Percentiles rank a stretch among this genome's conserved stretches.
phyloP scores from a whole-genome alignment of 2,329 filamentous ascomycete genomes.

The Penicillium digitatum region DNA sequence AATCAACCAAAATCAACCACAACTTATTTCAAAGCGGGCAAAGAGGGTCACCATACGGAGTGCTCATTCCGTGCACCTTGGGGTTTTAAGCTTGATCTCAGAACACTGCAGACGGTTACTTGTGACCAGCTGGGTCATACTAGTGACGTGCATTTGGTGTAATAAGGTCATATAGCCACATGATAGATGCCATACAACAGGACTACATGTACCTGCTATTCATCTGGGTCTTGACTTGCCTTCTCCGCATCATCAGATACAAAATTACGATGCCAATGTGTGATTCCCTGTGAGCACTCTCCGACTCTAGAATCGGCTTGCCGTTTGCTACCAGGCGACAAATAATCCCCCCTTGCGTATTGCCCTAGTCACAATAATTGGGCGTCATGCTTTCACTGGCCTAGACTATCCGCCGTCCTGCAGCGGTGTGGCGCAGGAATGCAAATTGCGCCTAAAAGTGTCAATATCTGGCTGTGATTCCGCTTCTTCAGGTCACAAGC shows the following conservation, averaged over 20 bases:
- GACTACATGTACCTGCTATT: not conserved
- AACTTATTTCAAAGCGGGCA: not conserved
- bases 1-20: too few relatives aligned
- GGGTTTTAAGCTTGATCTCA: conserved; percentile 7
- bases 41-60: not conserved
- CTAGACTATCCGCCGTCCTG: not conserved
- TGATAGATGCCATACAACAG: not conserved
- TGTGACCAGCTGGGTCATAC: not conserved
- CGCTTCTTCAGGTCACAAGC: not conserved
- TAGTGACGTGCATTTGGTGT: not conserved
- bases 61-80: not conserved
- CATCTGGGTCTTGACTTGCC: not conserved
- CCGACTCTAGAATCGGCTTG: not conserved
- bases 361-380: not conserved
- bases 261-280: not conserved
- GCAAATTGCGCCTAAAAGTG: not conserved
- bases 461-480: not conserved
- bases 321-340: not conserved
- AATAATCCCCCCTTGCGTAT: not conserved
- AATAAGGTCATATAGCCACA: not conserved
- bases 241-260: not conserved
- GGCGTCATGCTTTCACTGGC: not conserved
- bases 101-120: not conserved
- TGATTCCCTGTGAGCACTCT: not conserved
- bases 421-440: conserved; percentile 1